A percentile compares a stretch with the other conserved stretches of the same genome.
Evolutionary conservation across 345 rosid genomes (phyloP).

Genomic region (Pistacia integerrima): DNA sequence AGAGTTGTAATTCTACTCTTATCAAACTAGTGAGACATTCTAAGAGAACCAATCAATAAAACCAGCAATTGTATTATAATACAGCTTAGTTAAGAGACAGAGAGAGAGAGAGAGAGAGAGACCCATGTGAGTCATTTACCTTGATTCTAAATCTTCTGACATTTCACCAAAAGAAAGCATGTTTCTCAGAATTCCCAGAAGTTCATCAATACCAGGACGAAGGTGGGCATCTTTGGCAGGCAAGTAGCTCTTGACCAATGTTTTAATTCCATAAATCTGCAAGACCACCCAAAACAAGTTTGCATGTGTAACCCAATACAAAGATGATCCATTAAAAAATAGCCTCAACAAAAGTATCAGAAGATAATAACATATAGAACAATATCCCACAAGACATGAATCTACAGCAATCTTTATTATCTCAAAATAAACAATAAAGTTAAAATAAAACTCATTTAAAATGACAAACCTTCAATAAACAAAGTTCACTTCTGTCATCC

Average conservation of each 20-base stretch:
- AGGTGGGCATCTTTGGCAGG: constrained; percentile 94
- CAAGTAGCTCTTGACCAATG: constrained; percentile 90
- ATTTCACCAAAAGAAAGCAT: constrained; percentile 75
- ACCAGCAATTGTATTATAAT: not conserved
- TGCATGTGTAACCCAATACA: constrained; percentile 17
- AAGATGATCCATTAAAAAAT: constrained; percentile 18
- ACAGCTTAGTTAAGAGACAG: not conserved
- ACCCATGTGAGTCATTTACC: constrained; percentile 40
- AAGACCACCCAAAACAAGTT: constrained; percentile 6
- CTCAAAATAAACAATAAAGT: not conserved
- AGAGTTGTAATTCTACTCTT: constrained; percentile 13
- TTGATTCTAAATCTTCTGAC: constrained; percentile 73
- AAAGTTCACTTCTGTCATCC: constrained; percentile 81
- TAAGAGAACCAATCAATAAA: constrained; percentile 7
- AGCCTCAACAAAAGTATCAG: constrained; percentile 8
- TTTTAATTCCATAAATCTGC: constrained; percentile 91
- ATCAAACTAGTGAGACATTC: constrained; percentile 10
- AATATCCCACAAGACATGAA: not conserved
- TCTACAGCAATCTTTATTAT: not conserved
- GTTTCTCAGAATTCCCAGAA: constrained; percentile 65
- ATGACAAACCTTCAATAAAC: constrained; percentile 82
- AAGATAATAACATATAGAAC: not conserved
- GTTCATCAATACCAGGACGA: constrained; percentile 75
- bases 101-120: not conserved
- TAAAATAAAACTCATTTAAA: constrained; percentile 3